Percentiles rank a stretch among this genome's conserved stretches.
phyloP scores from a whole-genome alignment of 2,329 filamentous ascomycete genomes.

The Aspergillus ustus region DNA sequence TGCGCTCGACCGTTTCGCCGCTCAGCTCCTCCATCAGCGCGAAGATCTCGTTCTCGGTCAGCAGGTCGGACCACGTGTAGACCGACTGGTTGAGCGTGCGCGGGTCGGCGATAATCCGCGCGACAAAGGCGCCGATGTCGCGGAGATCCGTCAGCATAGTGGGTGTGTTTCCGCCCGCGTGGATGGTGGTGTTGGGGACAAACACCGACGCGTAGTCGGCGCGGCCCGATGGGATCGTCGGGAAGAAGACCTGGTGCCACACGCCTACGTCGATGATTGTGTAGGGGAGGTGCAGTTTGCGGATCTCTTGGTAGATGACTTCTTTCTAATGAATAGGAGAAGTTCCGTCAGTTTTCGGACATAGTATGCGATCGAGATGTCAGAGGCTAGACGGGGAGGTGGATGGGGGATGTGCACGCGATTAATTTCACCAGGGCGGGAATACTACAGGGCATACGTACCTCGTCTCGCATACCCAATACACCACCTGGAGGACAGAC shows the following conservation, averaged over 20 bases:
- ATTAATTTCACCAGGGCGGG: too few species aligned
- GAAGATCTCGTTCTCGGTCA: constrained; percentile 8
- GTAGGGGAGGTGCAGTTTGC: constrained; percentile 51
- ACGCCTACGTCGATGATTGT: constrained; percentile 60
- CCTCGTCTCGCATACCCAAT: constrained; percentile 38
- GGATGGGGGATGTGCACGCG: too few species aligned
- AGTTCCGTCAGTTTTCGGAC: too few species aligned
- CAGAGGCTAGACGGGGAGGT: too few species aligned
- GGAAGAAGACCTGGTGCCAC: constrained; percentile 55
- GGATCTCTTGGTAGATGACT: constrained; percentile 50
- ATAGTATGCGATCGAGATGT: too few species aligned
- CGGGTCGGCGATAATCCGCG: constrained; percentile 4
- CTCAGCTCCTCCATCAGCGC: constrained; percentile 2
- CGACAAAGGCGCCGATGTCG: constrained; percentile 9
- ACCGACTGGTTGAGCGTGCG: constrained; percentile 9
- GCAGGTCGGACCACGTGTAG: neutral
- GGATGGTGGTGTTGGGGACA: neutral
- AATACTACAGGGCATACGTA: constrained; percentile 8
- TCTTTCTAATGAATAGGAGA: too few species aligned
- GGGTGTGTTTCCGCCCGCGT: neutral
- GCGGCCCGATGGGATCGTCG: constrained; percentile 38
- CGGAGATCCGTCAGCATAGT: neutral
- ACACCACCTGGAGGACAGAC: constrained; percentile 42
- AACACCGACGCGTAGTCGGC: neutral
- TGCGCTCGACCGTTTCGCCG: neutral